A percentile compares a stretch with the other conserved stretches of the same genome.
Evolutionary conservation across 345 rosid species (phyloP).

Genomic region (Cardiospermum halicacabum): DNA sequence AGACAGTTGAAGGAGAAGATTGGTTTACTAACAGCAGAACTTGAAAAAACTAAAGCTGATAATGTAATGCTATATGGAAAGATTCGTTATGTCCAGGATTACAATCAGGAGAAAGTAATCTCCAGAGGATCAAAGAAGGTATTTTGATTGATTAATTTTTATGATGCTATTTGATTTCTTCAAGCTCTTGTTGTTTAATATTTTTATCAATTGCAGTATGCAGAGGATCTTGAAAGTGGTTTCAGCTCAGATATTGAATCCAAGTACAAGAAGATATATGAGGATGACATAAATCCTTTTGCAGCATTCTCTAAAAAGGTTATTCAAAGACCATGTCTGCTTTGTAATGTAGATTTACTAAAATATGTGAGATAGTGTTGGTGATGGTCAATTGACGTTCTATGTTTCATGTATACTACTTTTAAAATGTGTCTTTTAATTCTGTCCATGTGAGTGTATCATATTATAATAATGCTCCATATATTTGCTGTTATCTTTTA

Average conservation of each 20-base stretch:
- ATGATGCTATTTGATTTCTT: not conserved
- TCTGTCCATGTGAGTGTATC: not conserved
- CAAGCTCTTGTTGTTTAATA: conserved; percentile 10
- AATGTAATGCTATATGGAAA: conserved; percentile 94
- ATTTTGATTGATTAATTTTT: conserved; percentile 2
- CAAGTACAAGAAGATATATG: conserved; percentile 96
- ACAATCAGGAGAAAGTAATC: conserved; percentile 87
- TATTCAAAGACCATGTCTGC: not conserved
- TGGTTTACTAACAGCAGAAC: conserved; percentile 59
- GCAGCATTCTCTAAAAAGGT: conserved; percentile 99
- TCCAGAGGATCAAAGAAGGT: conserved; percentile 98
- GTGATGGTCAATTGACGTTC: not conserved
- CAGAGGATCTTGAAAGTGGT: conserved; percentile 92
- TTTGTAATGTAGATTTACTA: not conserved
- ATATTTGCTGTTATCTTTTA: not conserved
- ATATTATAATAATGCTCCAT: not conserved
- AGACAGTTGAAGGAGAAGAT: conserved; percentile 87
- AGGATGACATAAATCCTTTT: conserved; percentile 96
- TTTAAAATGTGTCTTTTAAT: not conserved
- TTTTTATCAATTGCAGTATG: conserved; percentile 40
- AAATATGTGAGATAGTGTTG: not conserved
- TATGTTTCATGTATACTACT: not conserved
- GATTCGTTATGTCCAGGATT: conserved; percentile 94
- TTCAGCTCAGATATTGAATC: conserved; percentile 92
- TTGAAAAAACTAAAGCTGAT: conserved; percentile 93